These are phyloP conservation scores for Pleurotus platypus DNA, from an alignment of 768 basidiomycete species.

Conservation along the genomic window DNA sequence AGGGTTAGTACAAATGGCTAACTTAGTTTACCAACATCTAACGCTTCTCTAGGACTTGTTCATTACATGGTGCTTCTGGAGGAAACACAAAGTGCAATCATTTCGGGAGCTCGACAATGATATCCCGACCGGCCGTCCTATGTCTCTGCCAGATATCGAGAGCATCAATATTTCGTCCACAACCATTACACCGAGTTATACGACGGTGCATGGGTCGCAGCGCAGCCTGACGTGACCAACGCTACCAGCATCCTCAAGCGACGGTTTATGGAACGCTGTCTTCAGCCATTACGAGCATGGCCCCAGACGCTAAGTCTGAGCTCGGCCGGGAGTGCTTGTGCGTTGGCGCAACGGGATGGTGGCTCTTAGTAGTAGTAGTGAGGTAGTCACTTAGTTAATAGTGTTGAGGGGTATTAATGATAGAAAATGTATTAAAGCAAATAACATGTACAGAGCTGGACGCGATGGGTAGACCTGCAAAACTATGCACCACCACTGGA, in stretches of 20 bases:
- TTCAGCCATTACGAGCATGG: not conserved
- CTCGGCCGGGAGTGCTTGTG: constrained; percentile 7
- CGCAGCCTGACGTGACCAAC: constrained; percentile 9
- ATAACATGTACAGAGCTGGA: constrained; percentile 14
- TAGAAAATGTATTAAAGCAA: constrained; percentile 16
- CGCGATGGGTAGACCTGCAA: constrained; percentile 2
- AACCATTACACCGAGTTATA: not conserved
- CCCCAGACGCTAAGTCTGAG: constrained; percentile 4
- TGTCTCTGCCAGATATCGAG: not conserved
- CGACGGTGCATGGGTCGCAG: constrained; percentile 15
- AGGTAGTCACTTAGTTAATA: no score
- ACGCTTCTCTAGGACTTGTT: constrained; percentile 32
- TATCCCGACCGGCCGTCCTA: not conserved
- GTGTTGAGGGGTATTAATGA: constrained; percentile 6
- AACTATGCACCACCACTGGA: constrained; percentile 73
- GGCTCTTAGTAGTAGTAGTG: not conserved
- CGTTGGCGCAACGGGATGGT: not conserved
- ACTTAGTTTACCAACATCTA: not conserved
- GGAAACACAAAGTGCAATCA: constrained; percentile 1
- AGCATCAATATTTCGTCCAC: constrained; percentile 2
- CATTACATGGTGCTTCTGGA: constrained; percentile 30
- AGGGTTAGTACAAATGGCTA: constrained; percentile 26
- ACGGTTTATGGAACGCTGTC: no score
- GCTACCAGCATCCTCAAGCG: not conserved
- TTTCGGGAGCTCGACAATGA: not conserved